Evolutionary conservation across 306 rosid species (phyloP), one percentile per base, ranked within the genome.

Genomic region (Glycine tomentella): DNA sequence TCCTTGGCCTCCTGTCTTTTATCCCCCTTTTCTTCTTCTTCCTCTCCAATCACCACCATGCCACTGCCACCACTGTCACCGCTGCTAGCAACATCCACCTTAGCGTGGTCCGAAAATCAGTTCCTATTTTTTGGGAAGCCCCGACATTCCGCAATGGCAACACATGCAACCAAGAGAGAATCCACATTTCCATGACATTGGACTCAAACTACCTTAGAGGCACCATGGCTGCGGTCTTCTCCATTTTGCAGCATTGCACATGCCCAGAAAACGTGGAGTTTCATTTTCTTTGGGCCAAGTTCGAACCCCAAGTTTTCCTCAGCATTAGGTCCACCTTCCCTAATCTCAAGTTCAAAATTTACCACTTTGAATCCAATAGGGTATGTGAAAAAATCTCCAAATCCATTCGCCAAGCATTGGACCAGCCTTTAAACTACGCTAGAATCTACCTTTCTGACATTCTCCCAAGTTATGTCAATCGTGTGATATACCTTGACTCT

Each of bases 141-240:
- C 97, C 98, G 0, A 91, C 85, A 0, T 92, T 90, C 56, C 88
- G 89, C 33, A 92, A 94, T 0, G 94, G 97, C 0, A 83, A 87
- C 15, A 13, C 80, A 2, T 94, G 98, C 85, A 36, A 55, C 7
- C 9, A 74, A 1, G 92, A 88, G 1, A 89, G 71, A 57, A 94
- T 92, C 73, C 94, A 94, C 87, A 74, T 94, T 33, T 81, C 93
- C 57, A 92, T 94, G 98, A 92, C 98, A 14, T 72, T 94, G 74
- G 98, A 94, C 76, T 87, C 98, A 2, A 94, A 94, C 77, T 94
- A 92, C 87, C 90, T 94, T 0, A 52, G 97, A 15, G 98, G 97
- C 31, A 94, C 92, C 61, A 87, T 94, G 88, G 96, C 96, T 11
- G 98, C 96, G 6, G 92, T 94, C 12, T 75, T 92, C 51, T 92